Percentiles rank a stretch among this genome's conserved stretches.
These are phyloP conservation scores for Colletotrichum sp. DNA, from an alignment of 2,329 filamentous ascomycete genomes.

Conservation along the genomic window DNA sequence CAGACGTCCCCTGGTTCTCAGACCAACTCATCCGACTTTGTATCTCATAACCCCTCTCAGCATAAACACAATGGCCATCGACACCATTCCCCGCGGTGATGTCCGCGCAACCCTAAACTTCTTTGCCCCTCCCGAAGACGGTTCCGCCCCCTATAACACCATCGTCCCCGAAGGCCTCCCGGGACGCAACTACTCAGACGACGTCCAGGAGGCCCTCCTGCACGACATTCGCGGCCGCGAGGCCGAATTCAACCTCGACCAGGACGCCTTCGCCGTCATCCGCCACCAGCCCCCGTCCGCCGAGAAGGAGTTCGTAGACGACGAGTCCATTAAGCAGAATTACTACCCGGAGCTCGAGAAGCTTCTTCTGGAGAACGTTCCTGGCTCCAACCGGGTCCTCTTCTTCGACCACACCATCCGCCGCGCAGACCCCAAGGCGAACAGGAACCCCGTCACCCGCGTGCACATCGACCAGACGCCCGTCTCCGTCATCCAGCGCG, in stretches of 20 bases:
- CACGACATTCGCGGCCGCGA: constrained; percentile 78
- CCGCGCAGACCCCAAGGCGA: constrained; percentile 61
- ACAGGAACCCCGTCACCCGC: constrained; percentile 71
- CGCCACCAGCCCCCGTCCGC: constrained; percentile 61
- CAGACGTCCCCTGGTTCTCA: not conserved
- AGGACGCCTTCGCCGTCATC: constrained; percentile 76
- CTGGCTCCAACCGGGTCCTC: constrained; percentile 69
- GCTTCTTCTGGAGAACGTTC: constrained; percentile 70
- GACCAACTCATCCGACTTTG: not conserved
- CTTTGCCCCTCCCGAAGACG: constrained; percentile 66
- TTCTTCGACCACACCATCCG: constrained; percentile 92
- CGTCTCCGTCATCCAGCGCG: constrained; percentile 68
- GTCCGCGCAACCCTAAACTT: constrained; percentile 70
- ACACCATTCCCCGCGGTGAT: constrained; percentile 59
- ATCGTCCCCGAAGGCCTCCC: constrained; percentile 70
- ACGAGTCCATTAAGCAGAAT: constrained; percentile 68
- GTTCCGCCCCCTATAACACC: constrained; percentile 67
- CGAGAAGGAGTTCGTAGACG: constrained; percentile 68
- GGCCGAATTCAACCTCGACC: constrained; percentile 69
- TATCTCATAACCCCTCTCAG: not conserved
- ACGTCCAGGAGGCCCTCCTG: constrained; percentile 60
- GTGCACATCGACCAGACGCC: constrained; percentile 88
- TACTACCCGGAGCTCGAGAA: constrained; percentile 89
- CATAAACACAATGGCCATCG: constrained; percentile 40
- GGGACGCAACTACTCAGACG: constrained; percentile 67